phyloP scores from a whole-genome alignment of 1,284 basidiomycete genomes.

The Microbotryomycetes sp. region DNA sequence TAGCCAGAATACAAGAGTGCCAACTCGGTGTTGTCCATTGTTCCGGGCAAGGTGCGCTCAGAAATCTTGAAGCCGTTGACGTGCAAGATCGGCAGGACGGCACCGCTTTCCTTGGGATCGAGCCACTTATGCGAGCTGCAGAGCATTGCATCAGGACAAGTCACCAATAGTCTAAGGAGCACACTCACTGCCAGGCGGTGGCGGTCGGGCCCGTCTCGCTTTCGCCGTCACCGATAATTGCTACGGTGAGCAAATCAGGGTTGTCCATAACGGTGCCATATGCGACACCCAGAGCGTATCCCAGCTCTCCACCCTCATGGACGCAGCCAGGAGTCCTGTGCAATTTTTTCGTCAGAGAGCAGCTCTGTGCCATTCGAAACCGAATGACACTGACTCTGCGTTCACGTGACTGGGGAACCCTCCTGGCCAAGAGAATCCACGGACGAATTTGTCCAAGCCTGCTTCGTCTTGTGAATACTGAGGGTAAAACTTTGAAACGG shows the following conservation, averaged over 20 bases:
- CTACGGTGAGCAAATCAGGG: conserved; percentile 69
- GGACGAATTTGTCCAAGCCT: conserved; percentile 56
- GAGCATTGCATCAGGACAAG: conserved; percentile 58
- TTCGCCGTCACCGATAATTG: conserved; percentile 79
- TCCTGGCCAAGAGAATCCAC: conserved; percentile 47
- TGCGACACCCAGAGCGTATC: conserved; percentile 62
- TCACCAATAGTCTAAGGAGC: background rate
- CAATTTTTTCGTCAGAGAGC: background rate
- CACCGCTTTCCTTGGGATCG: conserved; percentile 82
- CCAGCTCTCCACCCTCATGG: conserved; percentile 85
- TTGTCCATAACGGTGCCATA: conserved; percentile 72
- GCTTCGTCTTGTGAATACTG: conserved; percentile 55
- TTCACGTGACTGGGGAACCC: conserved; percentile 49
- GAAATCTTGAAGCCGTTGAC: conserved; percentile 72
- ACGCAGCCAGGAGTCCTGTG: conserved; percentile 67
- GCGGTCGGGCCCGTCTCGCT: conserved; percentile 79
- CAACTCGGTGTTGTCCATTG: conserved; percentile 64
- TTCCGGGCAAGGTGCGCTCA: conserved; percentile 73
- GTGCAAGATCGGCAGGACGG: conserved; percentile 78
- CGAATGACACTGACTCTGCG: conserved; percentile 21
- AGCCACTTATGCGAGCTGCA: conserved; percentile 63
- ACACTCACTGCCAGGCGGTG: conserved; percentile 41
- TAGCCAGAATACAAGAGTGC: conserved; percentile 63
- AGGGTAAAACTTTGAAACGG: conserved; percentile 64
- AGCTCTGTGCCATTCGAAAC: background rate